Evolutionary conservation across 2,329 filamentous ascomycete species (phyloP).

Genomic region (Neofusicoccum laricinum): DNA sequence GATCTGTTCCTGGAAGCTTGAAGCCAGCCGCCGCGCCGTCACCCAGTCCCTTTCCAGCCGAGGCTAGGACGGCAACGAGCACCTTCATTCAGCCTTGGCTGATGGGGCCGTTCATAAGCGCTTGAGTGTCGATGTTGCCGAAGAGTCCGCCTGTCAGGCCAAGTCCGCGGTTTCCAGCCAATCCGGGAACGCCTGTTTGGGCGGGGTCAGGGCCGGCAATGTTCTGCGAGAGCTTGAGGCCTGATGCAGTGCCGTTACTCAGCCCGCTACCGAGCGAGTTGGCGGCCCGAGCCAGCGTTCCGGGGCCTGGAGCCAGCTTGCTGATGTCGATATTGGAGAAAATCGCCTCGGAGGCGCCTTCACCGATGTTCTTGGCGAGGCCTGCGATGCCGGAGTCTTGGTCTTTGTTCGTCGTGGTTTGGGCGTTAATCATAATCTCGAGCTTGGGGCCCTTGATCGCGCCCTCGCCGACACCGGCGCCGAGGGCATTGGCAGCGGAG

Average conservation of each 20-base stretch:
- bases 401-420: background rate
- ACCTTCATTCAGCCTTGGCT: background rate
- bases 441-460: constrained; percentile 7
- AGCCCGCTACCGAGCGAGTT: background rate
- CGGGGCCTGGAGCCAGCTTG: background rate
- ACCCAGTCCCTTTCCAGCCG: background rate
- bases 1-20: background rate
- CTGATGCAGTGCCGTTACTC: constrained; percentile 3
- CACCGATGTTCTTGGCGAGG: constrained; percentile 2
- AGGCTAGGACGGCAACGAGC: background rate
- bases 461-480: constrained; percentile 6
- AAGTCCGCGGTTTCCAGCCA: constrained; percentile 4
- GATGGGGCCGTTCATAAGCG: background rate
- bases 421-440: background rate
- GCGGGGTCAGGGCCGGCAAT: background rate
- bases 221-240: background rate
- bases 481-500: constrained; percentile 5
- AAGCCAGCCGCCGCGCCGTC: background rate
- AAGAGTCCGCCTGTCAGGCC: constrained; percentile 8
- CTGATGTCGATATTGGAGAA: constrained; percentile 5
- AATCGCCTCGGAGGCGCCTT: background rate
- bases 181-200: background rate
- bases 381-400: background rate
- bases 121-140: background rate
- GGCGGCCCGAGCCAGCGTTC: background rate